A percentile compares a stretch with the other conserved stretches of the same genome.
Evolutionary conservation across 176 grass and related monocot species (phyloP).

Genomic region (Puya raimondii): DNA sequence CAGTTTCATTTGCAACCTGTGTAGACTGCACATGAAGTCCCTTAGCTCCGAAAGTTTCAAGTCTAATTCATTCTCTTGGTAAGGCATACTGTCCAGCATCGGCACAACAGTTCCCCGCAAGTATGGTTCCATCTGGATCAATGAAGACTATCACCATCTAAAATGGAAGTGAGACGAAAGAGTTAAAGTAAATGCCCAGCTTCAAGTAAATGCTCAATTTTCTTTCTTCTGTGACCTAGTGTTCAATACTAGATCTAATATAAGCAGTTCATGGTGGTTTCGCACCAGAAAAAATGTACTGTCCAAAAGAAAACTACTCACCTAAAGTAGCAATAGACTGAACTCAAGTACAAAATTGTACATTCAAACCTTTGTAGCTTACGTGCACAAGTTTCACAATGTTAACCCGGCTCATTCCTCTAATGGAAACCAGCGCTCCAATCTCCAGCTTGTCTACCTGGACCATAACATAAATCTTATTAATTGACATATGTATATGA

Average conservation of each 20-base stretch:
- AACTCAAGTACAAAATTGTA: not conserved
- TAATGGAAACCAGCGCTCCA: conserved; percentile 77
- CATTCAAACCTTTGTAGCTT: not conserved
- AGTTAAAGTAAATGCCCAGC: conserved; percentile 18
- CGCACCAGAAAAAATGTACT: too few relatives aligned
- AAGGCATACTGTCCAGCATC: conserved; percentile 39
- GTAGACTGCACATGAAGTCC: conserved; percentile 60
- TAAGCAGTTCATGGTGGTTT: too few relatives aligned
- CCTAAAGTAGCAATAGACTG: not conserved
- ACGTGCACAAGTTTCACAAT: conserved; percentile 74
- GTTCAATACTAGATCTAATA: too few relatives aligned
- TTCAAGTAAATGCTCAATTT: not conserved
- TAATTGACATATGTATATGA: conserved; percentile 1
- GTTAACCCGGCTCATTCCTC: conserved; percentile 77
- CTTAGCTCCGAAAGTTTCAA: conserved; percentile 58
- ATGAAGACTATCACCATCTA: conserved; percentile 61
- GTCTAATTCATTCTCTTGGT: conserved; percentile 31
- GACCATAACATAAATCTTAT: conserved; percentile 14
- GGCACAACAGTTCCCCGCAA: conserved; percentile 62
- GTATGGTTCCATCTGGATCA: conserved; percentile 93
- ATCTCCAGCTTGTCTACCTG: conserved; percentile 72
- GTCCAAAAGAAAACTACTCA: too few relatives aligned
- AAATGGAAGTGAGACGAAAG: conserved; percentile 27
- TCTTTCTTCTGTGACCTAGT: too few relatives aligned
- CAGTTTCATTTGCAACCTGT: conserved; percentile 82